Evolutionary conservation across 371 early-diverging fungal genomes (phyloP), one percentile per base, ranked within the genome.

Genomic region (Syncephalastrum monosporum): DNA sequence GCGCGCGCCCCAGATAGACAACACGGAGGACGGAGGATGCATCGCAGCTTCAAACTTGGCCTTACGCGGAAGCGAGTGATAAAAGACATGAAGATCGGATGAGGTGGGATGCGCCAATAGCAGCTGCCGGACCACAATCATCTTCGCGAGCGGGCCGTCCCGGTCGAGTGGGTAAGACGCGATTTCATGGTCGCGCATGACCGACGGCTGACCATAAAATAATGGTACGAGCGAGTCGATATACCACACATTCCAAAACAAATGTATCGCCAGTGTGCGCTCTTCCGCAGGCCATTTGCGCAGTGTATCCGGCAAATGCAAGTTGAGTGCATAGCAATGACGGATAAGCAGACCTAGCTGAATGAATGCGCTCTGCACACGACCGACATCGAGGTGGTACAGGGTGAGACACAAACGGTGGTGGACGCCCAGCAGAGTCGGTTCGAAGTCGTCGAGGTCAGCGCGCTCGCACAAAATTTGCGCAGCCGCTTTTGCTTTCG

Each of bases 201-300:
- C n/a, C 6, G 57, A 48, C 8, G 60, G 50, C 21, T 49, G 51
- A 8, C 49, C 53, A 14, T 53, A 60, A 45, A 57, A 56, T 14
- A 54, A 57, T 12, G 58, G 59, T 1, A 72, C 67, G 62, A 73
- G 64, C 3, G 65, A 64, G 48, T 73, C 73, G 55, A 65, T 67
- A 16, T 69, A 67, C 73, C 73, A 73, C 13, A 69, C 63, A 4
- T 65, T 60, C 73, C 73, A 73, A 42, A 73, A 73, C 23, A 69
- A 55, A 5, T 70, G 57, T 49, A 67, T 73, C 8, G 68, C 55
- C 45, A 69, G 67, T 25, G 69, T 70, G 42, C 60, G 51, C 21
- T 67, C 67, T 46, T 63, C 65, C 8, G 2, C 38, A 6, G 38
- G 38, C 38, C 38, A 33, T 33, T 5, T 10, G 12, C 38, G 38